Percentiles rank a stretch among this genome's conserved stretches.
phyloP scores from a whole-genome alignment of 495 filamentous ascomycete genomes.

The Aspergillus bertholletiae region DNA sequence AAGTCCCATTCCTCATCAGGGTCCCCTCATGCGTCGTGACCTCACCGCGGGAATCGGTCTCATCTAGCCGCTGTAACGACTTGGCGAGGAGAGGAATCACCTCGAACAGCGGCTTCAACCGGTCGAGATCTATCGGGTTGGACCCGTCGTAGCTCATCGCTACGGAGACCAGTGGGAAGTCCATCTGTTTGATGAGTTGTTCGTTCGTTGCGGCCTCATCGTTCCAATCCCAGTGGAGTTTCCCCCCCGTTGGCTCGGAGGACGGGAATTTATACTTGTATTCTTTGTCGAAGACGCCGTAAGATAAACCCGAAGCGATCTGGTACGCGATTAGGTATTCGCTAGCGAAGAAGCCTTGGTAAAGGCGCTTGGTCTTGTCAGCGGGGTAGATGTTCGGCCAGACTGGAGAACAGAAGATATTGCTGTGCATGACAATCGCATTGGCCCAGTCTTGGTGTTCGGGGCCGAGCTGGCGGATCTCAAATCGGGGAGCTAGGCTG shows the following conservation, averaged over 20 bases:
- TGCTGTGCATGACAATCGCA: constrained; percentile 34
- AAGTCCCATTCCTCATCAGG: constrained; percentile 35
- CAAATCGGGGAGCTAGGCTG: constrained; percentile 20
- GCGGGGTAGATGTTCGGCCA: constrained; percentile 29
- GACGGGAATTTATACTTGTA: constrained; percentile 40
- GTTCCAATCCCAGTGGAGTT: constrained; percentile 37
- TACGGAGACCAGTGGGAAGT: constrained; percentile 41
- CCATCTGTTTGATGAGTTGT: constrained; percentile 32
- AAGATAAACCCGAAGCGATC: constrained; percentile 37
- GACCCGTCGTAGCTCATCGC: constrained; percentile 35
- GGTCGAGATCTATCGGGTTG: constrained; percentile 23
- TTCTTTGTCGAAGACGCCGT: constrained; percentile 43
- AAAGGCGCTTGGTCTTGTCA: constrained; percentile 16
- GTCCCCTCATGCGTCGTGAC: constrained; percentile 27
- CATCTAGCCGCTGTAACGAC: background rate
- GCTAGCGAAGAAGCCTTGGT: constrained; percentile 7
- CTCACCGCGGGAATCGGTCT: constrained; percentile 19
- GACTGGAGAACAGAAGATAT: constrained; percentile 32
- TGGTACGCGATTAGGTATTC: constrained; percentile 26
- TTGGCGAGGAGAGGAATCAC: constrained; percentile 24
- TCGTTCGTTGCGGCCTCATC: constrained; percentile 18
- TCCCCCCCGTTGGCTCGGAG: constrained; percentile 33
- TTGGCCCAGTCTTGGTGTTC: constrained; percentile 33
- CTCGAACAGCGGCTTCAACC: constrained; percentile 22
- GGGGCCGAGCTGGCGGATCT: constrained; percentile 32